phyloP scores from a whole-genome alignment of 805 yeast species.

The Clavispora carvajalis region DNA sequence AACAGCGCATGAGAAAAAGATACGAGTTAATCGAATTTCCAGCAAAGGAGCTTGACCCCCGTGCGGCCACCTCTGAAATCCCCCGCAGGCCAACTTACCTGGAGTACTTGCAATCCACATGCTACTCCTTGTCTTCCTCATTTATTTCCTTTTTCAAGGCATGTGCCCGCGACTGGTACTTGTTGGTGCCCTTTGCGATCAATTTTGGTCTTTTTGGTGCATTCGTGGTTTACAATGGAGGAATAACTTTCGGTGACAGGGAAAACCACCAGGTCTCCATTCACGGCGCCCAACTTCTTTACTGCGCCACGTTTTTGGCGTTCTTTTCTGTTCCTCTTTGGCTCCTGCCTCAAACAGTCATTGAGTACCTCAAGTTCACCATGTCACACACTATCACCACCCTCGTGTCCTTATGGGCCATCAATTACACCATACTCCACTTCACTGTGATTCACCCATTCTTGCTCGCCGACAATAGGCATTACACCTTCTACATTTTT shows the following conservation, averaged over 20 bases:
- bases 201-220: slow-evolving; percentile 49
- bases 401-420: slow-evolving; percentile 16
- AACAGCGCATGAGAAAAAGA: slow-evolving; percentile 27
- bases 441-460: slow-evolving; percentile 85
- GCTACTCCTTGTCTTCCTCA: neutral
- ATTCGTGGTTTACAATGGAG: slow-evolving; percentile 67
- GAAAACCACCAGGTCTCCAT: slow-evolving; percentile 69
- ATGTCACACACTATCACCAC: slow-evolving; percentile 19
- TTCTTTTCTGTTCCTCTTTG: slow-evolving; percentile 74
- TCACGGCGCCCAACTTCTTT: slow-evolving; percentile 78
- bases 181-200: slow-evolving; percentile 44
- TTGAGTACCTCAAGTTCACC: slow-evolving; percentile 32
- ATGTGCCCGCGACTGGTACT: slow-evolving; percentile 15
- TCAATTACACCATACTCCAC: slow-evolving; percentile 45
- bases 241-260: slow-evolving; percentile 89
- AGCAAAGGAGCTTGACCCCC: too few relatives aligned
- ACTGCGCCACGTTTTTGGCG: slow-evolving; percentile 61
- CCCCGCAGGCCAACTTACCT: neutral
- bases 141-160: neutral
- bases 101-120: neutral
- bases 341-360: slow-evolving; percentile 42
- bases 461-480: slow-evolving; percentile 89
- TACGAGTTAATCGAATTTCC: neutral
- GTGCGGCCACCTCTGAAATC: too few relatives aligned
- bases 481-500: slow-evolving; percentile 84